Evolutionary conservation across 2,329 filamentous ascomycete genomes (phyloP).

Genomic region (Diaporthe nobilis): DNA sequence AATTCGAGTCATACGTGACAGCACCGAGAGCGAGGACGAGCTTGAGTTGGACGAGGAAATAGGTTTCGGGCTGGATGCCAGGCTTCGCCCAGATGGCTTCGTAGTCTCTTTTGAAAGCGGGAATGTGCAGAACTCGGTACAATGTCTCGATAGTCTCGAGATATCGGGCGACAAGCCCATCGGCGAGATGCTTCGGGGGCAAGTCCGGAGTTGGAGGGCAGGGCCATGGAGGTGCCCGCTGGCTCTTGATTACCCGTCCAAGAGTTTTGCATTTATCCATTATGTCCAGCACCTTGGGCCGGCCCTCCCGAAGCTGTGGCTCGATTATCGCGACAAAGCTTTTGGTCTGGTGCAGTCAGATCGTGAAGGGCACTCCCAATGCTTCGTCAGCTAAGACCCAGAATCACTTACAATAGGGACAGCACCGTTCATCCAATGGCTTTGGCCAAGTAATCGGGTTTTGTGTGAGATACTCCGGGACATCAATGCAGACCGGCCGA

Average conservation of each 20-base stretch:
- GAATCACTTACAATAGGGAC: conserved; percentile 15
- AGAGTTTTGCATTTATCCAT: conserved; percentile 59
- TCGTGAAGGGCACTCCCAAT: background rate
- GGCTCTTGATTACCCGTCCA: conserved; percentile 57
- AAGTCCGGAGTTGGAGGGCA: conserved; percentile 57
- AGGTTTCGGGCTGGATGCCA: conserved; percentile 52
- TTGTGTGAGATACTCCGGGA: conserved; percentile 37
- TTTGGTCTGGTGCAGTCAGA: conserved; percentile 4
- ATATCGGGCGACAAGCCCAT: conserved; percentile 67
- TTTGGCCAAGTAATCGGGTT: conserved; percentile 40
- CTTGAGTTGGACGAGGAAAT: conserved; percentile 67
- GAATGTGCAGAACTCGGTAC: conserved; percentile 70
- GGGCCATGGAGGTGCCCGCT: conserved; percentile 53
- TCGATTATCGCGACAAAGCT: conserved; percentile 19
- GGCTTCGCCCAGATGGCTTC: conserved; percentile 60
- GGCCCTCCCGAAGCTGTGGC: background rate
- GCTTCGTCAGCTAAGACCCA: too few relatives aligned
- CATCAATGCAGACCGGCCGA: conserved; percentile 6
- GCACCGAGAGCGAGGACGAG: conserved; percentile 67
- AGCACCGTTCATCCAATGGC: conserved; percentile 36
- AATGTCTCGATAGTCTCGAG: conserved; percentile 70
- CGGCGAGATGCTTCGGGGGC: conserved; percentile 58
- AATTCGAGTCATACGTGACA: conserved; percentile 61
- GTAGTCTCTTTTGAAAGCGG: conserved; percentile 70
- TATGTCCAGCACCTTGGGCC: conserved; percentile 43